Conservation (phyloP, 1,139 yeast genomes). For the Spencermartinsiella ligniputridi region DNA sequence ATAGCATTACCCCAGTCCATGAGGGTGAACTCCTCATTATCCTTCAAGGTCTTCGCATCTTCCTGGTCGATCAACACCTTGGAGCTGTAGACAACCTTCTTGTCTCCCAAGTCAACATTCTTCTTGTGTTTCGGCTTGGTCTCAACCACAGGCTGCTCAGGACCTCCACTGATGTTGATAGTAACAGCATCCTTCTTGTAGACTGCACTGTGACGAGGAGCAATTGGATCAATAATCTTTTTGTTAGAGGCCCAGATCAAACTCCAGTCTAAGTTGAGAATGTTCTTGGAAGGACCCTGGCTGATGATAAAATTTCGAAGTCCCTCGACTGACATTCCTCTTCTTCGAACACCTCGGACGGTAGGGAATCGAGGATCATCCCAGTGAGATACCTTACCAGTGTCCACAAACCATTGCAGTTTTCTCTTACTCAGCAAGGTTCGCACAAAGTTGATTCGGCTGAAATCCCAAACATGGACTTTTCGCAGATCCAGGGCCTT, state of each 20-base stretch:
- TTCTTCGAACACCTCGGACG: slow-evolving; percentile 95
- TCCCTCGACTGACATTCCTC: slow-evolving; percentile 99
- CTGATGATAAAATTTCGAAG: slow-evolving; percentile 85
- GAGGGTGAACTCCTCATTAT: slow-evolving; percentile 82
- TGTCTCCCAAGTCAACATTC: slow-evolving; percentile 85
- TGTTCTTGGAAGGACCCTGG: slow-evolving; percentile 97
- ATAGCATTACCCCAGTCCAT: slow-evolving; percentile 99
- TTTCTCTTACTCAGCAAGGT: slow-evolving; percentile 93
- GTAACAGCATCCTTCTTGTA: slow-evolving; percentile 55
- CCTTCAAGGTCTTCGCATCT: slow-evolving; percentile 68
- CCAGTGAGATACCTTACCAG: slow-evolving; percentile 82
- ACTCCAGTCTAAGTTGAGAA: slow-evolving; percentile 94
- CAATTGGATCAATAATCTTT: slow-evolving; percentile 91
- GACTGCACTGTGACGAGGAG: slow-evolving; percentile 91
- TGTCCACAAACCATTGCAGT: slow-evolving; percentile 97
- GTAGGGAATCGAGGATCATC: slow-evolving; percentile 99
- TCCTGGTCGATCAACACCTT: slow-evolving; percentile 77
- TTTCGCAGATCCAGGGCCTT: slow-evolving; percentile 74
- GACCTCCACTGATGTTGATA: slow-evolving; percentile 52
- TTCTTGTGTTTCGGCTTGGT: slow-evolving; percentile 91
- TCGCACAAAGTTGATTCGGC: slow-evolving; percentile 92
- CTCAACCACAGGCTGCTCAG: slow-evolving; percentile 58
- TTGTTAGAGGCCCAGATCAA: slow-evolving; percentile 96
- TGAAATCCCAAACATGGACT: slow-evolving; percentile 96
- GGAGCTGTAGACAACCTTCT: slow-evolving; percentile 66